Conservation (phyloP, 2,329 filamentous ascomycete genomes). For the Talaromyces sp. region DNA sequence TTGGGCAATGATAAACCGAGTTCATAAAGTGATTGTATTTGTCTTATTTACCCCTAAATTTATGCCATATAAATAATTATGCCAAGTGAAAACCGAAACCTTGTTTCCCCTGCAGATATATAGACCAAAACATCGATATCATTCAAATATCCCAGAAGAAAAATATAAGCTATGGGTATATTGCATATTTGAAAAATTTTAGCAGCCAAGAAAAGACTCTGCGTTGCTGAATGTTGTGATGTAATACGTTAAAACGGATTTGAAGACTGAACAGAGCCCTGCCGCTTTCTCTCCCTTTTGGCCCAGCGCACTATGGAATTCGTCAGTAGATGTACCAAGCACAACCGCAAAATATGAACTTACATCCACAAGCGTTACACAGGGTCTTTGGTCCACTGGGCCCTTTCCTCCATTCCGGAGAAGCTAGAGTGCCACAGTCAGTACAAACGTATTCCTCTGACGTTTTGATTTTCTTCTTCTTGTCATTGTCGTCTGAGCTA, state of each 20-base stretch:
- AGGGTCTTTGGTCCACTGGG: conserved; percentile 89
- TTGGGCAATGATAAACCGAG: too few relatives aligned
- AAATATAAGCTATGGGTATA: background rate
- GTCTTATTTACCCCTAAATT: background rate
- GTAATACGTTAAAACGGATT: background rate
- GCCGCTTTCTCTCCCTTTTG: conserved; percentile 71
- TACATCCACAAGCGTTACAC: conserved; percentile 90
- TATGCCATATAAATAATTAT: background rate
- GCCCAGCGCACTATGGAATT: conserved; percentile 50
- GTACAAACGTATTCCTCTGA: conserved; percentile 86
- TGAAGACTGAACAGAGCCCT: conserved; percentile 7
- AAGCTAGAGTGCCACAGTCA: conserved; percentile 90
- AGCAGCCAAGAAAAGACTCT: background rate
- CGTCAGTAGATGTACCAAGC: conserved; percentile 2
- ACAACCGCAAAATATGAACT: conserved; percentile 24
- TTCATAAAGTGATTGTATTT: too few relatives aligned
- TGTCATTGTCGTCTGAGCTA: conserved; percentile 54
- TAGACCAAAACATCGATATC: background rate
- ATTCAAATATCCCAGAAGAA: background rate
- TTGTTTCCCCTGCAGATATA: background rate
- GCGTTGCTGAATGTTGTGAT: background rate
- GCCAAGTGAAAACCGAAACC: background rate
- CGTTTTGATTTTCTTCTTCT: conserved; percentile 78
- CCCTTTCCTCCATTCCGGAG: conserved; percentile 93
- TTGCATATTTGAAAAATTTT: background rate